These are phyloP conservation scores for Westerdykella aurantiaca DNA, from an alignment of 2,329 filamentous ascomycete genomes.

Conservation along the genomic window DNA sequence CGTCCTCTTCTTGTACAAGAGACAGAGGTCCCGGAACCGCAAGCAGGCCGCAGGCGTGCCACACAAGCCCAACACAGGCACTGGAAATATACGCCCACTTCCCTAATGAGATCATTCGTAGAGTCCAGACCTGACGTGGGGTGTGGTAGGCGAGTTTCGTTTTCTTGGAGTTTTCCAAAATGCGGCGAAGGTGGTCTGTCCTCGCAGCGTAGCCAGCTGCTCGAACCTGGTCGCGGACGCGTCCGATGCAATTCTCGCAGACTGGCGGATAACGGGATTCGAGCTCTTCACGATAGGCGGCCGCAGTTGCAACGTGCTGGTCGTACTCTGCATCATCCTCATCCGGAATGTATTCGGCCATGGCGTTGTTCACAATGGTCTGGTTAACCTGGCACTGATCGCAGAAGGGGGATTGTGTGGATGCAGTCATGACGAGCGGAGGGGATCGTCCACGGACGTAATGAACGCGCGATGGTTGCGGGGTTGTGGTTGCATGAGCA, in stretches of 20 bases:
- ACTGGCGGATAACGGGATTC: slow-evolving; percentile 85
- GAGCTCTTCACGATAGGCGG: slow-evolving; percentile 63
- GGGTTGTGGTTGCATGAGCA: slow-evolving; percentile 42
- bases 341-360: slow-evolving; percentile 73
- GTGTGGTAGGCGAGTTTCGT: slow-evolving; percentile 16
- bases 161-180: slow-evolving; percentile 57
- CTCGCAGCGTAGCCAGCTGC: slow-evolving; percentile 74
- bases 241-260: slow-evolving; percentile 72
- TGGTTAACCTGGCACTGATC: slow-evolving; percentile 82
- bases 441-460: slow-evolving; percentile 22
- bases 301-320: slow-evolving; percentile 62
- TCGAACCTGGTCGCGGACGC: slow-evolving; percentile 63
- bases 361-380: slow-evolving; percentile 65
- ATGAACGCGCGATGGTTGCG: slow-evolving; percentile 14
- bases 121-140: slow-evolving; percentile 41
- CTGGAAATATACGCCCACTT: slow-evolving; percentile 38
- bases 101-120: slow-evolving; percentile 43
- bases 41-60: slow-evolving; percentile 29
- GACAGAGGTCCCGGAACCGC: slow-evolving; percentile 11
- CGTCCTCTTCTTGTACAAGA: slow-evolving; percentile 4
- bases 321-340: slow-evolving; percentile 61
- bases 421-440: slow-evolving; percentile 14
- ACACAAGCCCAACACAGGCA: slow-evolving; percentile 28
- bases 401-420: slow-evolving; percentile 56
- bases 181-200: slow-evolving; percentile 69